A percentile compares a stretch with the other conserved stretches of the same genome.
Conservation (phyloP, 2,329 filamentous ascomycete species). For the Stachybotrys chlorohalonatus region DNA sequence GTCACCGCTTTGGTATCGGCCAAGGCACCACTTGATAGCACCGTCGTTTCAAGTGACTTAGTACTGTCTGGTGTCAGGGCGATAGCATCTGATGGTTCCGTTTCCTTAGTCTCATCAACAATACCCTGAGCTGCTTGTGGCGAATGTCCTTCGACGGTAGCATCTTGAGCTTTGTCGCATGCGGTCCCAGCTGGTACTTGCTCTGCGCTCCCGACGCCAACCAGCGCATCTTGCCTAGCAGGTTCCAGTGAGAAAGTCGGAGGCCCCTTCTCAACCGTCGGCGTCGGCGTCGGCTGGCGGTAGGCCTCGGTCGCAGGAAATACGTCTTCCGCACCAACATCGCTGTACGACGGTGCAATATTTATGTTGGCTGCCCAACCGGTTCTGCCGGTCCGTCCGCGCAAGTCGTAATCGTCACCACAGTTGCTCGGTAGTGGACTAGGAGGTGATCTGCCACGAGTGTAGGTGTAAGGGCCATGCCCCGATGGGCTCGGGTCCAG, state of each 20-base stretch:
- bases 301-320: slow-evolving; percentile 1
- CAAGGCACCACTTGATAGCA: not conserved
- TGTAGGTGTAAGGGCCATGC: slow-evolving; percentile 36
- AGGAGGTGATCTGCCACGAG: slow-evolving; percentile 44
- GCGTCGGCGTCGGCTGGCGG: slow-evolving; percentile 6
- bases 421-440: slow-evolving; percentile 38
- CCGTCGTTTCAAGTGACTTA: not conserved
- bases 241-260: slow-evolving; percentile 1
- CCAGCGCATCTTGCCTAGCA: not conserved
- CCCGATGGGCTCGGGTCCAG: slow-evolving; percentile 22
- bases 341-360: slow-evolving; percentile 30
- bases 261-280: slow-evolving; percentile 2
- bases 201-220: not conserved
- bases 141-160: too few species aligned
- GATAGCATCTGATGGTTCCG: not conserved
- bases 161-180: not conserved
- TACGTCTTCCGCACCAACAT: slow-evolving; percentile 15
- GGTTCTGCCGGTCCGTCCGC: slow-evolving; percentile 17
- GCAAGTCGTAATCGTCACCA: slow-evolving; percentile 23
- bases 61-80: not conserved
- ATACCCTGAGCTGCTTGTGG: not conserved
- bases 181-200: not conserved
- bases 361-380: slow-evolving; percentile 28
- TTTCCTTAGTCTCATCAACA: not conserved
- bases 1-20: not conserved